Evolutionary conservation across 495 filamentous ascomycete genomes (phyloP), one percentile per base, ranked within the genome.

Genomic region (Hypomontagnella submonticulosa): DNA sequence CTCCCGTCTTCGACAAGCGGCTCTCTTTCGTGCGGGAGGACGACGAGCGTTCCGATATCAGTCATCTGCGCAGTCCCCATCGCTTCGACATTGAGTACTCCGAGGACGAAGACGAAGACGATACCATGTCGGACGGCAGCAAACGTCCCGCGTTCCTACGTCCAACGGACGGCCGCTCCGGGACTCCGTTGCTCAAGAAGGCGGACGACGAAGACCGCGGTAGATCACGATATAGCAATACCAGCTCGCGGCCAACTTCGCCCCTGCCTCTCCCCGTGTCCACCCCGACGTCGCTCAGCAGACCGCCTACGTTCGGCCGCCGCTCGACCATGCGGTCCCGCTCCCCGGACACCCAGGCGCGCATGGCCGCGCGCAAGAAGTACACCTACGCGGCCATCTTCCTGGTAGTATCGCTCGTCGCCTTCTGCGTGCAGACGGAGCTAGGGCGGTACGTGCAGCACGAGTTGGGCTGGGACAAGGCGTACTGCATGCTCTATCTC

Each of bases 401-500:
- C 76, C 78, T 99, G 53, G 69, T 89, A 3, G 64, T 96, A 58
- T 93, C 89, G 68, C 78, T 99, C 69, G 77, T 93, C 15, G 87
- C 89, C 70, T 99, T 99, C 76, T 80, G 79, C 30, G 78, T 97
- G 4, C 95, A 99, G 82, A 97, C 95, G 4, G 93, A 97, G 80
- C 92, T 96, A 11, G 93, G 95, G 3, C 88, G 93, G 6, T 93
- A 97, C 74, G 92, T 99, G 38, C 92, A 97, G 75, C 86, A 92
- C 76, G 88, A 93, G 38, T 74, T 97, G 58, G 83, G 86, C 32
- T 99, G 95, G 95, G 87, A 94, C 73, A 98, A 99, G 78, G 89
- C 94, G 19, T 99, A 97, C 80, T 93, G 90, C 81, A 99, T 99
- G 95, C 83, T 99, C 84, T 99, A 96, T 75, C 78, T 99, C 44